These are phyloP conservation scores for Tausonia pullulans DNA, from an alignment of 1,284 basidiomycete species.

Conservation along the genomic window DNA sequence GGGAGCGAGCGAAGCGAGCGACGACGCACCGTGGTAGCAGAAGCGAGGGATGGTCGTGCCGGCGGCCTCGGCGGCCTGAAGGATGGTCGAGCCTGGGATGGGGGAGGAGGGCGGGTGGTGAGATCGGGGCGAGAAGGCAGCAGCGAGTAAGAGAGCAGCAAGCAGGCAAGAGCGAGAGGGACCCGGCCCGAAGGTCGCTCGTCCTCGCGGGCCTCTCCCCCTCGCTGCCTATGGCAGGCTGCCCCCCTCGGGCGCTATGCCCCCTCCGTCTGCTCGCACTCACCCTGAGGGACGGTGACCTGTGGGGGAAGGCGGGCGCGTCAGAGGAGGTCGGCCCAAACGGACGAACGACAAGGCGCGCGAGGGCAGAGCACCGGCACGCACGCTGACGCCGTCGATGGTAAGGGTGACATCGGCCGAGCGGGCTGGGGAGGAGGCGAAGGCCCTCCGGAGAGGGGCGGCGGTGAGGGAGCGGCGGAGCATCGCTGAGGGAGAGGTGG, in stretches of 20 bases:
- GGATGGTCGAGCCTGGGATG: constrained; percentile 14
- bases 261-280: not conserved
- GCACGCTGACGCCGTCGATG: constrained; percentile 61
- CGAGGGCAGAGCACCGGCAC: not conserved
- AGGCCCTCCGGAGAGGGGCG: constrained; percentile 21
- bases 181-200: not conserved
- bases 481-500: not conserved
- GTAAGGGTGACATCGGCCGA: constrained; percentile 77
- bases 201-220: no score
- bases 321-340: not conserved
- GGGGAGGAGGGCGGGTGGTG: not conserved
- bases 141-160: constrained; percentile 2
- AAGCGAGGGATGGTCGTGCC: constrained; percentile 70
- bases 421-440: constrained; percentile 34
- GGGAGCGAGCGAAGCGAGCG: constrained; percentile 13
- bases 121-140: not conserved
- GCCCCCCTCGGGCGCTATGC: no score
- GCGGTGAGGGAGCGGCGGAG: not conserved
- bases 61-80: constrained; percentile 48
- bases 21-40: constrained; percentile 81
- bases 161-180: constrained; percentile 3
- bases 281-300: constrained; percentile 84
- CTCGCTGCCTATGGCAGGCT: no score
- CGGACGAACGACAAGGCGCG: not conserved
- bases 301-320: constrained; percentile 35